These are phyloP conservation scores for Colletotrichum sp. DNA, from an alignment of 2,329 filamentous ascomycete genomes.

Conservation along the genomic window DNA sequence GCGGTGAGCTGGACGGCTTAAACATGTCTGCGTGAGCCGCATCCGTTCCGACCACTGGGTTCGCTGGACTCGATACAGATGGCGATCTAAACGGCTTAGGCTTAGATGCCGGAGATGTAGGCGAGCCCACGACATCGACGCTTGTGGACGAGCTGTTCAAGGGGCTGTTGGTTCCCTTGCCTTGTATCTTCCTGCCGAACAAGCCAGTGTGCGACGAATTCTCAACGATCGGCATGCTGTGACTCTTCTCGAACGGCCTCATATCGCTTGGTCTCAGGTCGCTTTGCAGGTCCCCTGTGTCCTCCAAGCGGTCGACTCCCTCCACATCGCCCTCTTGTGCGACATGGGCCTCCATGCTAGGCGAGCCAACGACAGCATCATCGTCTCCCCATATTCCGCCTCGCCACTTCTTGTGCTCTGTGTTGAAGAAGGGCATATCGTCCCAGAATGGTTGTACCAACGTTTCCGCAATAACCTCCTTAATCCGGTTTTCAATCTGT, in stretches of 20 bases:
- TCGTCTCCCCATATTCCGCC: constrained; percentile 80
- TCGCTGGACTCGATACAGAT: constrained; percentile 66
- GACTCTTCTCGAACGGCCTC: constrained; percentile 59
- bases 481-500: constrained; percentile 93
- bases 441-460: constrained; percentile 95
- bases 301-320: constrained; percentile 49
- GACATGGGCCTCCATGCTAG: constrained; percentile 39
- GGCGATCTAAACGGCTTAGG: constrained; percentile 45
- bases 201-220: constrained; percentile 42
- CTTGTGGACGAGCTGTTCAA: constrained; percentile 50
- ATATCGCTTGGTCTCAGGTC: constrained; percentile 47
- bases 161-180: constrained; percentile 36
- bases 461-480: constrained; percentile 91
- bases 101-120: constrained; percentile 37
- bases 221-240: constrained; percentile 52
- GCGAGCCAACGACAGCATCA: constrained; percentile 44
- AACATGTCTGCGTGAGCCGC: constrained; percentile 68
- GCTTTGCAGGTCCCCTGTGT: constrained; percentile 37
- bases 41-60: constrained; percentile 71
- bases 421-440: constrained; percentile 89
- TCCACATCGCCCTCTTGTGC: constrained; percentile 52
- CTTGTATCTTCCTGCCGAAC: constrained; percentile 53
- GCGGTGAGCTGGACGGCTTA: constrained; percentile 58
- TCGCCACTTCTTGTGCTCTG: constrained; percentile 75
- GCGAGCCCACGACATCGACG: constrained; percentile 43